These are phyloP conservation scores for Rhizophagus prolifer DNA, from an alignment of 192 early-diverging fungal genomes.

Conservation along the genomic window DNA sequence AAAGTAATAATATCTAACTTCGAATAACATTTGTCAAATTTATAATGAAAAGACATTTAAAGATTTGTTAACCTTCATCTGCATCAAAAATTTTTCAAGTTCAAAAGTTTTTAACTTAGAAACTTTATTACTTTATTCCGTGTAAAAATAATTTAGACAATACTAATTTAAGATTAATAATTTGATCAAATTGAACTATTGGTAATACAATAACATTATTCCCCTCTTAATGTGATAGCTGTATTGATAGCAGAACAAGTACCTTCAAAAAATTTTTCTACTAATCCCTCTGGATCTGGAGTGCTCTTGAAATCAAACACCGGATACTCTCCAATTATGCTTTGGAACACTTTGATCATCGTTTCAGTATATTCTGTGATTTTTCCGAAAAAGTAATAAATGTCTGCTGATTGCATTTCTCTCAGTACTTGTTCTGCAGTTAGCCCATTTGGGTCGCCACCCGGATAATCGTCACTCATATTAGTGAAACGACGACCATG, in stretches of 20 bases:
- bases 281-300: not conserved
- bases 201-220: not conserved
- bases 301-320: not conserved
- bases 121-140: no score
- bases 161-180: no score
- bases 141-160: no score
- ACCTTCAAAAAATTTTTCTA: not conserved
- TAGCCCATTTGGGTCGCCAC: slow-evolving; percentile 28
- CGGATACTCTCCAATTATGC: not conserved
- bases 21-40: no score
- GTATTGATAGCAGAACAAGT: not conserved
- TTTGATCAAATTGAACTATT: no score
- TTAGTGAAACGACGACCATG: slow-evolving; percentile 22
- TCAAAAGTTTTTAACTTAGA: no score
- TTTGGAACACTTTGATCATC: not conserved
- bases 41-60: no score
- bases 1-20: no score
- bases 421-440: slow-evolving; percentile 23
- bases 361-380: slow-evolving; percentile 17
- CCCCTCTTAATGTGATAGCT: not conserved
- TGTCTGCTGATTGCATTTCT: slow-evolving; percentile 1
- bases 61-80: no score
- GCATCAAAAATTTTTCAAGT: no score
- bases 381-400: slow-evolving; percentile 29
- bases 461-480: not conserved